These are phyloP conservation scores for Nidula niveotomentosa DNA, from an alignment of 1,284 basidiomycete genomes.

Conservation along the genomic window DNA sequence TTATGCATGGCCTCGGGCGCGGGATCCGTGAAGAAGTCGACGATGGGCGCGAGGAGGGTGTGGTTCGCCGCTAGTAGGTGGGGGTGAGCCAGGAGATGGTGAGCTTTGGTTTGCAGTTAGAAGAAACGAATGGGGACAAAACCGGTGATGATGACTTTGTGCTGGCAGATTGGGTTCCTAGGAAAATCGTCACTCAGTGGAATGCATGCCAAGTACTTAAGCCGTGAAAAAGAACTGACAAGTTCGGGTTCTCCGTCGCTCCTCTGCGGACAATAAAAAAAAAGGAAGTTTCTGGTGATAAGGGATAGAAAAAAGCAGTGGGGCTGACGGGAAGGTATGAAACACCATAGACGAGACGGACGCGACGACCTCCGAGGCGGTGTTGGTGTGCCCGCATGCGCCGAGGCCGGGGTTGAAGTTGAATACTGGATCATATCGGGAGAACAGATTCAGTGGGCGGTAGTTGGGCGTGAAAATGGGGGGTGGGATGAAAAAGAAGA, in stretches of 20 bases:
- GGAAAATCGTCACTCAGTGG: background rate
- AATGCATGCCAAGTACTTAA: background rate
- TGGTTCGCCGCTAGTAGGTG: conserved; percentile 8
- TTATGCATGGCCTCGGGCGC: conserved; percentile 2
- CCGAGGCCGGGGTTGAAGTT: conserved; percentile 36
- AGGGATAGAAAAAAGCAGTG: background rate
- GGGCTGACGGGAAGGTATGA: conserved; percentile 35
- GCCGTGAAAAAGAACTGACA: conserved; percentile 5
- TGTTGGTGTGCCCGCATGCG: conserved; percentile 43
- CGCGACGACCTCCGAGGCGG: conserved; percentile 33
- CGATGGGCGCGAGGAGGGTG: conserved; percentile 14
- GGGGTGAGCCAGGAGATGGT: background rate
- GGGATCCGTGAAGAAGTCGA: conserved; percentile 17
- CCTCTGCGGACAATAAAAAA: conserved; percentile 8
- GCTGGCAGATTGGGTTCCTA: conserved; percentile 22
- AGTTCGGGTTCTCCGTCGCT: conserved; percentile 21
- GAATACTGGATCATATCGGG: conserved; percentile 24
- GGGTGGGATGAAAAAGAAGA: background rate
- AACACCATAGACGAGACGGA: conserved; percentile 37
- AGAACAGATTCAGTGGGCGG: background rate
- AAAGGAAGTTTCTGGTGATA: background rate
- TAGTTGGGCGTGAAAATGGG: background rate
- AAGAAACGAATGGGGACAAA: background rate
- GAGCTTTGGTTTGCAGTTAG: background rate
- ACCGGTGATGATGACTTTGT: conserved; percentile 15